Percentiles rank a stretch among this genome's conserved stretches.
These are phyloP conservation scores for Mesostigma viride DNA, from an alignment of 139 green algal species.

Conservation along the genomic window DNA sequence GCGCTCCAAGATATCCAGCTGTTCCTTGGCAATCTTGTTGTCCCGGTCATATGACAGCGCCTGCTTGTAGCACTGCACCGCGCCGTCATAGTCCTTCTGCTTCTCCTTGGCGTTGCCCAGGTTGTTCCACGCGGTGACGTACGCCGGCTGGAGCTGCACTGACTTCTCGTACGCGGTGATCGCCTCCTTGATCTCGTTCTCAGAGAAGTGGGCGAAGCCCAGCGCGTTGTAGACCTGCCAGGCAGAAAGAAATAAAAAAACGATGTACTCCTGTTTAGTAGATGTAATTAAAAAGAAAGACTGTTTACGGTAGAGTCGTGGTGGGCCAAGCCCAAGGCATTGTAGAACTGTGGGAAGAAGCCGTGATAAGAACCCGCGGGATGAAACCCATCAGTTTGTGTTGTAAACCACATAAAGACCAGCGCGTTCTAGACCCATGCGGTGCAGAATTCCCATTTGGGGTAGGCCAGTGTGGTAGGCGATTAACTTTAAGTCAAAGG, in stretches of 20 bases:
- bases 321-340: too few relatives aligned
- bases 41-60: constrained; percentile 65
- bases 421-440: too few relatives aligned
- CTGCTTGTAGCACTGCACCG: constrained; percentile 67
- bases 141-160: constrained; percentile 69
- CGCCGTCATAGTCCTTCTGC: constrained; percentile 51
- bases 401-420: too few relatives aligned
- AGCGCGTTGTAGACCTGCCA: constrained; percentile 90
- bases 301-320: too few relatives aligned
- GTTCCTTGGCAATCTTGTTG: constrained; percentile 65
- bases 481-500: too few relatives aligned
- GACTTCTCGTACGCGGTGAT: constrained; percentile 70
- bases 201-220: constrained; percentile 84
- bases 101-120: constrained; percentile 85
- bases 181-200: constrained; percentile 63
- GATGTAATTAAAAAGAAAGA: too few relatives aligned
- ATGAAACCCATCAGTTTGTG: too few relatives aligned
- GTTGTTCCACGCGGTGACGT: constrained; percentile 97
- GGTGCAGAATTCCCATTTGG: too few relatives aligned
- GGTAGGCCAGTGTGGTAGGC: too few relatives aligned
- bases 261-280: constrained; percentile 1
- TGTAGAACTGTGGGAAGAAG: too few relatives aligned
- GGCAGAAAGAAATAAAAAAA: too few relatives aligned
- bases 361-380: too few relatives aligned
- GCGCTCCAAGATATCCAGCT: neutral